Evolutionary conservation across 2,329 filamentous ascomycete genomes (phyloP).

Genomic region (Colletotrichum trifolii): DNA sequence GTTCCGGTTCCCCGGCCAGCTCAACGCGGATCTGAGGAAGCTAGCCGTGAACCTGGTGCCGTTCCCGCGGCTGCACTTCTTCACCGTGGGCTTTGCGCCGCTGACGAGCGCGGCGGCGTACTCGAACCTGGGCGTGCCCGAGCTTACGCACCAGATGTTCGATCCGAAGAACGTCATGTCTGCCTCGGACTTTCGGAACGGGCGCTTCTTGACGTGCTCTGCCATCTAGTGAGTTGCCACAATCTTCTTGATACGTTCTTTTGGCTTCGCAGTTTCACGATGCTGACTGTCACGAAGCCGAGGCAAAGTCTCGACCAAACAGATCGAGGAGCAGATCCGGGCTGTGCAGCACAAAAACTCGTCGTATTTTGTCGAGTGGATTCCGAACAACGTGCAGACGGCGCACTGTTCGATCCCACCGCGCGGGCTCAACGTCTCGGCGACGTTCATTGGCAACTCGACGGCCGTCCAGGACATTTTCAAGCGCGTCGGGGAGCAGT

Average conservation of each 20-base stretch:
- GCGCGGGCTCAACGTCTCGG: conserved; percentile 97
- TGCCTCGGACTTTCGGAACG: conserved; percentile 99
- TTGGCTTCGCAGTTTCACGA: neutral
- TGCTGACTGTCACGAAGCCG: conserved; percentile 65
- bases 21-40: conserved; percentile 99
- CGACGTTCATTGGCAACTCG: conserved; percentile 98
- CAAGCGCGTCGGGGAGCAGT: conserved; percentile 99
- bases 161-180: conserved; percentile 99
- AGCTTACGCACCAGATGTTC: conserved; percentile 99
- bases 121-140: conserved; percentile 95
- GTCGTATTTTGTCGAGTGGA: conserved; percentile 99
- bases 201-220: conserved; percentile 98
- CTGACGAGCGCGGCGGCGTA: conserved; percentile 86
- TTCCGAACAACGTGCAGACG: conserved; percentile 99
- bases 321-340: conserved; percentile 99
- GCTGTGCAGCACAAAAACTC: conserved; percentile 99
- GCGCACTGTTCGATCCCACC: conserved; percentile 98
- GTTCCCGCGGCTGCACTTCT: conserved; percentile 99
- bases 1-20: conserved; percentile 98
- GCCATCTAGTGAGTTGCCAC: conserved; percentile 85
- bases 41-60: conserved; percentile 99
- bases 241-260: neutral
- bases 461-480: conserved; percentile 99
- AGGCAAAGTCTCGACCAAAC: conserved; percentile 99
- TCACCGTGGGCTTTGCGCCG: conserved; percentile 99